Conservation (phyloP, 2,329 filamentous ascomycete species). For the Calonectria multiphialidica region DNA sequence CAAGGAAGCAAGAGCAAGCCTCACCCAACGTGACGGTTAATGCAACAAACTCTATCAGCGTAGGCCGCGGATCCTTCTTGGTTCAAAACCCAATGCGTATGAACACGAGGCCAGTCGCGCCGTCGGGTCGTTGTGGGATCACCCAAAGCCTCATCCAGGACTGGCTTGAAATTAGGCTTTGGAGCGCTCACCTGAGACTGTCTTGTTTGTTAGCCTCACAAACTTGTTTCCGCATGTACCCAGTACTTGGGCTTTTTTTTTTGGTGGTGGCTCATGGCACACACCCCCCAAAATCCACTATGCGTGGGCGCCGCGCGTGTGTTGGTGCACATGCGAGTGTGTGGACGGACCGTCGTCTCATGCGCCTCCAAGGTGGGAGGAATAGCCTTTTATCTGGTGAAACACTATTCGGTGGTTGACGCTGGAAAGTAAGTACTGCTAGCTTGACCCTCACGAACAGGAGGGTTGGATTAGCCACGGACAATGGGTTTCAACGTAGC, state of each 20-base stretch:
- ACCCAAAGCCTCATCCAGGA: conserved; percentile 25
- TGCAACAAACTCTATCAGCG: conserved; percentile 34
- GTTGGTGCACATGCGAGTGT: not conserved
- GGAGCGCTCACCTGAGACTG: conserved; percentile 13
- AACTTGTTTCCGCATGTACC: conserved; percentile 28
- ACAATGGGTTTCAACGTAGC: no score
- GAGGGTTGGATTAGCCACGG: no score
- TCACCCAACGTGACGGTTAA: conserved; percentile 33
- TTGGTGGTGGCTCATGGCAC: conserved; percentile 1
- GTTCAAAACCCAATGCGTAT: conserved; percentile 27
- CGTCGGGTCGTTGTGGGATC: conserved; percentile 20
- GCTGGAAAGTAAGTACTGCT: no score
- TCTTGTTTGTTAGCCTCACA: conserved; percentile 28
- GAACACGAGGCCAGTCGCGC: conserved; percentile 30
- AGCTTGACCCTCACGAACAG: no score
- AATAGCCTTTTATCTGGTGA: conserved; percentile 31
- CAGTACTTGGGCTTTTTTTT: conserved; percentile 32
- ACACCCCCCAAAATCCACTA: conserved; percentile 27
- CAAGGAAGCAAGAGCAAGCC: not conserved
- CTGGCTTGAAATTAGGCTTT: conserved; percentile 28
- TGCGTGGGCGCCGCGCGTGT: not conserved
- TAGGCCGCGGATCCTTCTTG: conserved; percentile 23
- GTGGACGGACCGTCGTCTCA: conserved; percentile 18
- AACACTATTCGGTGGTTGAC: no score
- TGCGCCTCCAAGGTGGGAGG: conserved; percentile 20